Base-by-base conservation (phyloP, 306 rosid species). In the Cotoneaster glaucophyllus region DNA sequence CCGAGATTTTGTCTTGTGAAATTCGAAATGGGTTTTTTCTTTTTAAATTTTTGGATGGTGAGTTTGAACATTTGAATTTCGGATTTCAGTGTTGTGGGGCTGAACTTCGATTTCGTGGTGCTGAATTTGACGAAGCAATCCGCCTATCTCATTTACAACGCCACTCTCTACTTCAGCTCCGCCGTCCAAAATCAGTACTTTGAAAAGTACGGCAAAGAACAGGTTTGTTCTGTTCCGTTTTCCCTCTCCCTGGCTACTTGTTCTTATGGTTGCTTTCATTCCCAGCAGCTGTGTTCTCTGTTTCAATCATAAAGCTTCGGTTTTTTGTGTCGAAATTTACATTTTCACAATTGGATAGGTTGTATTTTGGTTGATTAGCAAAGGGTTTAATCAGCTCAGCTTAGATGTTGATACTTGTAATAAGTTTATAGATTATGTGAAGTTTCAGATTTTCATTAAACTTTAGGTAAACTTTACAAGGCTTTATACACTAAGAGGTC, bases 111-210 rank as follows among this genome's bases (percentile, higher is more conserved):
- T 86, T 93, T 90, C 4, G 91, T 87, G 82, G 31, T 93, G 78
- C 82, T 93, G 82, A 93, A 93, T 81, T 74, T 93, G 80, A 93
- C 96, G 2, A 88, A 90, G 84, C 97, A 90, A 80, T 58, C 90
- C 7, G 59, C 91, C 4, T 93, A 90, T 84, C 88, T 93, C 69
- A 82, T 90, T 26, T 93, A 90, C 86, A 93, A 93, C 78, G 81
- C 88, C 12, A 79, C 89, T 79, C 79, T 93, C 72, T 93, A 79
- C 90, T 90, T 93, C 58, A 93, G 95, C 80, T 75, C 95, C 24
- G 71, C 81, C 21, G 75, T 93, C 79, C 96, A 93, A 67, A 79
- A 84, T 21, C 95, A 93, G 67, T 90, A 93, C 79, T 77, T 32
- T 15, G 74, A 86, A 31, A 87, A 87, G 76, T 93, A 87, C 12